Conservation (phyloP, 2,329 filamentous ascomycete species). For the Penicillium sp. region DNA sequence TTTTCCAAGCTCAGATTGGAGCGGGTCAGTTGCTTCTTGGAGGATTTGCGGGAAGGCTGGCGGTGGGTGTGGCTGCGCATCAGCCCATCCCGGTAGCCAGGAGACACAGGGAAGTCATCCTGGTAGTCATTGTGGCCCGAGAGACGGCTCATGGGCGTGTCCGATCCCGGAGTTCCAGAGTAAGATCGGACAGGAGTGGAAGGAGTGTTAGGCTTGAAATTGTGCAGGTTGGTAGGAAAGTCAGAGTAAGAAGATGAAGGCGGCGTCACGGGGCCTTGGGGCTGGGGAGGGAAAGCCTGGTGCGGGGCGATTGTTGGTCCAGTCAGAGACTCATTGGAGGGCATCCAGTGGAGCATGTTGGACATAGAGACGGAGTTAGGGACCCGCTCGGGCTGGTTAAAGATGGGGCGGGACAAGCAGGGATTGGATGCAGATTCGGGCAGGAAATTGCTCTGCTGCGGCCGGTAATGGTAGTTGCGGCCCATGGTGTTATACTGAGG, state of each 20-base stretch:
- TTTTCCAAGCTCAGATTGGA: conserved; percentile 37
- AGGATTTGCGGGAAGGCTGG: conserved; percentile 34
- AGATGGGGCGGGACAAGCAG: conserved; percentile 40
- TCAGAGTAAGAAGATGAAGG: conserved; percentile 40
- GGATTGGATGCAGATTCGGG: conserved; percentile 41
- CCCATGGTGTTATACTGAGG: conserved; percentile 36
- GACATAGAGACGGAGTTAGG: conserved; percentile 37
- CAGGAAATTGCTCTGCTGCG: conserved; percentile 33
- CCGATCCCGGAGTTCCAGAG: conserved; percentile 36
- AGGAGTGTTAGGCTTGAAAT: conserved; percentile 38
- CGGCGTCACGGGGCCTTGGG: conserved; percentile 33
- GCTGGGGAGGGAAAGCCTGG: conserved; percentile 29
- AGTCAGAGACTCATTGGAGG: conserved; percentile 32
- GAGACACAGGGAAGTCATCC: conserved; percentile 37
- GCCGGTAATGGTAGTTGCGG: conserved; percentile 36
- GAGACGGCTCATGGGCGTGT: conserved; percentile 37
- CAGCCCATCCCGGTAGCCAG: conserved; percentile 32
- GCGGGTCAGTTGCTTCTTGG: conserved; percentile 32
- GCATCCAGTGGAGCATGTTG: conserved; percentile 40
- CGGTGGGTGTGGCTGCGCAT: conserved; percentile 28
- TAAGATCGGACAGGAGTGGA: conserved; percentile 37
- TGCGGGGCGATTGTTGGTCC: conserved; percentile 39
- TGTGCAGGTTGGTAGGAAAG: conserved; percentile 34
- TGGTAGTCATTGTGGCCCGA: conserved; percentile 37
- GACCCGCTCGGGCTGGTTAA: conserved; percentile 37